Evolutionary conservation across 2,329 filamentous ascomycete genomes (phyloP).

Genomic region (Neonectria coccinea): DNA sequence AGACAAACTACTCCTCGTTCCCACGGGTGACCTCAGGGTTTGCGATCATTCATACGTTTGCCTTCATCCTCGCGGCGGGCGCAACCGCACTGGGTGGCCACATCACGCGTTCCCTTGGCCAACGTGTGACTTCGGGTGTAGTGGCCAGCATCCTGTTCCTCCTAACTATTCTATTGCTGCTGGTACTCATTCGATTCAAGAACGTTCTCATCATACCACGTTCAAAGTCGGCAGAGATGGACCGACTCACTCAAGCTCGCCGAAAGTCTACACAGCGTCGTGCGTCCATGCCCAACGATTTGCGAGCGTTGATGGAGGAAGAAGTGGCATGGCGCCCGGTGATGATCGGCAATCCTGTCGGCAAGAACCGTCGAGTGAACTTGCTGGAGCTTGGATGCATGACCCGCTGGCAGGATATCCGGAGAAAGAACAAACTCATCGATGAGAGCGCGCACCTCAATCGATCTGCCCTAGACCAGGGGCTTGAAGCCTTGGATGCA

Average conservation of each 20-base stretch:
- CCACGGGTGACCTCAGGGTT: constrained; percentile 79
- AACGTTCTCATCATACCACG: constrained; percentile 76
- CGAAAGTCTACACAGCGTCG: constrained; percentile 60
- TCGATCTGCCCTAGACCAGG: constrained; percentile 51
- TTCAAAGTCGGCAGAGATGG: constrained; percentile 67
- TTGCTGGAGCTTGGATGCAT: constrained; percentile 76
- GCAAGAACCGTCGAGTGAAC: constrained; percentile 76
- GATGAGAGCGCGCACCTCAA: constrained; percentile 57
- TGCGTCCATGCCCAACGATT: constrained; percentile 55
- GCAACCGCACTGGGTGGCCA: constrained; percentile 77
- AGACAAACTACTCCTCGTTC: constrained; percentile 80
- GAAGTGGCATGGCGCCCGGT: constrained; percentile 75
- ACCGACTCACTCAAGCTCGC: constrained; percentile 62
- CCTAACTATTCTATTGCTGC: constrained; percentile 72
- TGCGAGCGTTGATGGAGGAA: constrained; percentile 58
- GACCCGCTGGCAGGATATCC: constrained; percentile 80
- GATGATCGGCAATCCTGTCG: constrained; percentile 77
- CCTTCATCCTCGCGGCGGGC: constrained; percentile 76
- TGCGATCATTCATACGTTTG: constrained; percentile 75
- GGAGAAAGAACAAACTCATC: constrained; percentile 68
- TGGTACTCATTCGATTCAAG: constrained; percentile 73
- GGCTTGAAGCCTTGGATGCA: constrained; percentile 52
- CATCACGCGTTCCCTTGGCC: constrained; percentile 73
- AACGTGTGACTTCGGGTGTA: constrained; percentile 75
- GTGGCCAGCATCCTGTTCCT: constrained; percentile 75